Evolutionary conservation across 345 rosid species (phyloP).

Genomic region (Eucalyptus dawsonii): DNA sequence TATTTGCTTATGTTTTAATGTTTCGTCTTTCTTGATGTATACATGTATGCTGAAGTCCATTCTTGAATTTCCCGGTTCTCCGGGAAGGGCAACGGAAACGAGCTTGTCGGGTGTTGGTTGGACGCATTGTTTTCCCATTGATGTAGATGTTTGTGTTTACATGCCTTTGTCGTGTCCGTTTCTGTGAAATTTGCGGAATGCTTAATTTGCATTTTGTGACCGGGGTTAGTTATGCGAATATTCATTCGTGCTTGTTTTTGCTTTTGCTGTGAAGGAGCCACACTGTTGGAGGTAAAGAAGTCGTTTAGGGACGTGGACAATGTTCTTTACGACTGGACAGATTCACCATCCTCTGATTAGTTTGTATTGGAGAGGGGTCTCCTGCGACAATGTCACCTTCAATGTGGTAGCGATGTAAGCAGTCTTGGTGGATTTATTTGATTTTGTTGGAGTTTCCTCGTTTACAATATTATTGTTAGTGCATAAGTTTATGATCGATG

Average conservation of each 20-base stretch:
- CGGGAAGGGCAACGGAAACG: not conserved
- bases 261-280: conserved; percentile 34
- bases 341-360: conserved; percentile 65
- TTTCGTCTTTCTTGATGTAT: not conserved
- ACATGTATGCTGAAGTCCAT: not conserved
- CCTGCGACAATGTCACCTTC: conserved; percentile 81
- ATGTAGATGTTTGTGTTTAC: not conserved
- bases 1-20: not conserved
- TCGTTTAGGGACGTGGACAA: conserved; percentile 86
- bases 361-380: conserved; percentile 94
- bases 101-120: not conserved
- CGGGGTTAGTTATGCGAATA: not conserved
- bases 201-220: not conserved
- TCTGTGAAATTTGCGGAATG: not conserved
- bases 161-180: not conserved
- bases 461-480: not conserved
- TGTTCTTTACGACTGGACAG: conserved; percentile 85
- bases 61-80: not conserved
- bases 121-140: not conserved
- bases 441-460: conserved; percentile 4
- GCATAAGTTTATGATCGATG: not conserved
- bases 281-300: conserved; percentile 85
- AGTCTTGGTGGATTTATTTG: not conserved
- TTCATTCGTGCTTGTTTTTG: not conserved
- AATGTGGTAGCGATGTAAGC: conserved; percentile 69